These are phyloP conservation scores for Lophiotrema nucula DNA, from an alignment of 495 filamentous ascomycete species.

Conservation along the genomic window DNA sequence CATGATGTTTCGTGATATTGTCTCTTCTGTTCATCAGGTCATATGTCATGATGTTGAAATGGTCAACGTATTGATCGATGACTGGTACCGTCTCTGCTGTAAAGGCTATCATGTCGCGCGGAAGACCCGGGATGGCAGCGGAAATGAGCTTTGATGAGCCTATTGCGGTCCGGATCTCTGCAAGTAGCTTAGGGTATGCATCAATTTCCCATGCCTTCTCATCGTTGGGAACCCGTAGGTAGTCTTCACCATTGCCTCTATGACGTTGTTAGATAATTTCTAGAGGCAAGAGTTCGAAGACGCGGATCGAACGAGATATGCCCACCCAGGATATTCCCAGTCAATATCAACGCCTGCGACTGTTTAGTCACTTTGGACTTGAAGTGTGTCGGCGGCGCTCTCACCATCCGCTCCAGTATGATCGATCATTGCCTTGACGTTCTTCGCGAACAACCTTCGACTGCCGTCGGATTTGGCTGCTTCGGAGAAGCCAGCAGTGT, in stretches of 20 bases:
- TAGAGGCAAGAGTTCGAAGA: background rate
- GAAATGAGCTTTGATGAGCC: conserved; percentile 61
- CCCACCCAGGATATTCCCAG: conserved; percentile 68
- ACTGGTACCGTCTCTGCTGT: conserved; percentile 58
- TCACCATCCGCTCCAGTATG: conserved; percentile 40
- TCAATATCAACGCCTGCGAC: conserved; percentile 62
- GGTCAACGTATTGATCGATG: conserved; percentile 64
- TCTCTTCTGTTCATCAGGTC: conserved; percentile 77
- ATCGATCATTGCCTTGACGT: conserved; percentile 64
- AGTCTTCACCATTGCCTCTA: conserved; percentile 73
- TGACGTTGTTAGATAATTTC: background rate
- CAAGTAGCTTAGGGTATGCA: conserved; percentile 63
- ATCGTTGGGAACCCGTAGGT: conserved; percentile 63
- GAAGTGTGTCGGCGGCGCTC: background rate
- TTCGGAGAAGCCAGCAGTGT: conserved; percentile 59
- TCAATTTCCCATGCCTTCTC: conserved; percentile 61
- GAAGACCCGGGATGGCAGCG: conserved; percentile 66
- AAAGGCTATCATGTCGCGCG: conserved; percentile 70
- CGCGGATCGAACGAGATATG: background rate
- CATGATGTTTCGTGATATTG: conserved; percentile 65
- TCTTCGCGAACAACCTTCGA: conserved; percentile 60
- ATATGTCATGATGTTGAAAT: conserved; percentile 78
- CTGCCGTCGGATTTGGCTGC: conserved; percentile 56
- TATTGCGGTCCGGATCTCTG: conserved; percentile 58
- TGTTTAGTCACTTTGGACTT: background rate